phyloP scores from a whole-genome alignment of 495 filamentous ascomycete genomes.

The Massariosphaeria phaeospora region DNA sequence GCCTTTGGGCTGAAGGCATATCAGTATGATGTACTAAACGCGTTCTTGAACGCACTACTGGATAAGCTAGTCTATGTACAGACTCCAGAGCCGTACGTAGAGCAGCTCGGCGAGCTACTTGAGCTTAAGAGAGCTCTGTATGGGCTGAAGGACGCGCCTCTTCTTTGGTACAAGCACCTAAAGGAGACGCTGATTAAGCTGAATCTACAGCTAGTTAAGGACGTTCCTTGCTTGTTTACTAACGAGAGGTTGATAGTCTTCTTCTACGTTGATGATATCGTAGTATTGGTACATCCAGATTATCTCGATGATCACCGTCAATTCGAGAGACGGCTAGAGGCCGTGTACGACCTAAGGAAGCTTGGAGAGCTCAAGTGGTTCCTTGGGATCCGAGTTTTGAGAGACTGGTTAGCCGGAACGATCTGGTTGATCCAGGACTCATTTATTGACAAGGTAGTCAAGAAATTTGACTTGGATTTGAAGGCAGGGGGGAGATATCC shows the following conservation, averaged over 20 bases:
- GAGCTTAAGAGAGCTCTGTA: slow-evolving; percentile 15
- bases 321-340: background rate
- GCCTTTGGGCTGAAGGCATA: slow-evolving; percentile 1
- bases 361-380: slow-evolving; percentile 3
- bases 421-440: slow-evolving; percentile 2
- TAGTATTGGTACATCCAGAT: slow-evolving; percentile 9
- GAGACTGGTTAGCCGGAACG: background rate
- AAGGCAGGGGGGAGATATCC: background rate
- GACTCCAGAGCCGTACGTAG: slow-evolving; percentile 5
- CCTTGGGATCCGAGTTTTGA: background rate
- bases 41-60: slow-evolving; percentile 7
- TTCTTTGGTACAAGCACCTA: slow-evolving; percentile 19
- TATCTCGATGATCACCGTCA: background rate
- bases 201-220: slow-evolving; percentile 1
- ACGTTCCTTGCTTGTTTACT: slow-evolving; percentile 1
- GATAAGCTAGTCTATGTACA: background rate
- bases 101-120: background rate
- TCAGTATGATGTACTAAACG: slow-evolving; percentile 8
- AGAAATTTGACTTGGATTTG: background rate
- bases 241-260: slow-evolving; percentile 13
- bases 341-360: background rate
- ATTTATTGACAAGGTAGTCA: slow-evolving; percentile 11
- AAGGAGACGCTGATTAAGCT: slow-evolving; percentile 1
- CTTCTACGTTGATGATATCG: slow-evolving; percentile 22
- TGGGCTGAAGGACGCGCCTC: slow-evolving; percentile 11